A percentile compares a stretch with the other conserved stretches of the same genome.
These are phyloP conservation scores for Zasmidium cellare DNA, from an alignment of 2,329 filamentous ascomycete species.

Conservation along the genomic window DNA sequence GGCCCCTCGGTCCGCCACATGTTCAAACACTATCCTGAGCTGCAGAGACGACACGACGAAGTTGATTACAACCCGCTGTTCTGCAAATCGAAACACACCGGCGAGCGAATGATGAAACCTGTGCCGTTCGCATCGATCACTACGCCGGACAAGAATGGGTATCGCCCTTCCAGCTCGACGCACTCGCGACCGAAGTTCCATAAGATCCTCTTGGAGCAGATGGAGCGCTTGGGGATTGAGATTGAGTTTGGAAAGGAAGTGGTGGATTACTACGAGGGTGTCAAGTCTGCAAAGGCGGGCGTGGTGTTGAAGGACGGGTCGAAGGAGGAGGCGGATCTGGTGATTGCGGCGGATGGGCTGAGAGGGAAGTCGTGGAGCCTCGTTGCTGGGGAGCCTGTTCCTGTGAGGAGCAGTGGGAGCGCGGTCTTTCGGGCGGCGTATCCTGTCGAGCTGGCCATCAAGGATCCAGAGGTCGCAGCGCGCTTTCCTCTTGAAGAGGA, in stretches of 20 bases:
- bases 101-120: conserved; percentile 1
- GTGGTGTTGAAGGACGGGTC: conserved; percentile 39
- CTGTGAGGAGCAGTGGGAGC: conserved; percentile 12
- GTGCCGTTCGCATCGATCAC: neutral
- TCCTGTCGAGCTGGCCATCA: conserved; percentile 15
- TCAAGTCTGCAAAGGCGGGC: conserved; percentile 23
- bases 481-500: conserved; percentile 9
- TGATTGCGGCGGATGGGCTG: conserved; percentile 38
- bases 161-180: neutral
- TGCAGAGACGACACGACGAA: conserved; percentile 34
- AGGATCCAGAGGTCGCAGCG: conserved; percentile 12
- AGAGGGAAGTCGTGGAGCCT: conserved; percentile 45
- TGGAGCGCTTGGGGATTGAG: conserved; percentile 43
- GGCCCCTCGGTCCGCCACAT: conserved; percentile 54
- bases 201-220: conserved; percentile 51
- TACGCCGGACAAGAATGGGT: neutral
- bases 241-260: conserved; percentile 44
- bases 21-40: conserved; percentile 56
- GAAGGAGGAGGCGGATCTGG: conserved; percentile 41
- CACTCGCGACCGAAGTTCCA: conserved; percentile 18
- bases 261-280: conserved; percentile 48
- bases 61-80: conserved; percentile 8
- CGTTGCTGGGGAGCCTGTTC: conserved; percentile 40
- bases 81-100: neutral
- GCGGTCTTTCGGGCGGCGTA: conserved; percentile 19